A percentile compares a stretch with the other conserved stretches of the same genome.
Conservation (phyloP, 306 rosid species). For the Hylodesmum podocarpum region DNA sequence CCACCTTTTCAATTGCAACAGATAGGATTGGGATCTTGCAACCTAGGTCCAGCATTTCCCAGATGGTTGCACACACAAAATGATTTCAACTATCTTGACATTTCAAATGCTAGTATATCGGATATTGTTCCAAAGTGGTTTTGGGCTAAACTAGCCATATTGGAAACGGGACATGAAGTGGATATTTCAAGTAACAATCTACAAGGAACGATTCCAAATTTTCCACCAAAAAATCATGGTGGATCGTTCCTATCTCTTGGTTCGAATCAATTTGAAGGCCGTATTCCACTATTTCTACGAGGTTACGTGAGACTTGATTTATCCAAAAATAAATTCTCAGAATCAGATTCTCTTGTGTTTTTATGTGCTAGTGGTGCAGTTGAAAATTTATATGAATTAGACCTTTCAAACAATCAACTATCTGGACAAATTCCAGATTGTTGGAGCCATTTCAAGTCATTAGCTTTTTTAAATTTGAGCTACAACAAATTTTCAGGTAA, state of each 20-base stretch:
- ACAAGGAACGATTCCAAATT: not conserved
- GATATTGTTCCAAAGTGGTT: constrained; percentile 2
- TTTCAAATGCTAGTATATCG: not conserved
- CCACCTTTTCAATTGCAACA: not conserved
- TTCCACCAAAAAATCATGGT: not conserved
- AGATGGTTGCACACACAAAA: constrained; percentile 18
- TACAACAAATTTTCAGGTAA: not conserved
- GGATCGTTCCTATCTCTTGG: fast-evolving
- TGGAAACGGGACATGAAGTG: fast-evolving
- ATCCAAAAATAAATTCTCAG: constrained; percentile 23
- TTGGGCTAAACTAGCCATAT: not conserved
- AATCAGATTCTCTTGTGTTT: not conserved
- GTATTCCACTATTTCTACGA: not conserved
- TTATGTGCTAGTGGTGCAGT: not conserved
- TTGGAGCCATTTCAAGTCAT: not conserved
- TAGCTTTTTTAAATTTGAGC: too few relatives aligned
- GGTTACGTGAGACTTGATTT: not conserved
- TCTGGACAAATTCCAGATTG: constrained; percentile 22
- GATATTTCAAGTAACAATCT: not conserved
- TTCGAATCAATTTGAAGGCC: constrained; percentile 24
- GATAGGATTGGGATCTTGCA: not conserved
- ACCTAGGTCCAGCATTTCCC: constrained; percentile 18
- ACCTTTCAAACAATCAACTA: not conserved
- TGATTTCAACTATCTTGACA: fast-evolving
- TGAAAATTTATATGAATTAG: not conserved